These are phyloP conservation scores for Pichia cephalocereana DNA, from an alignment of 805 yeast genomes.

Conservation along the genomic window DNA sequence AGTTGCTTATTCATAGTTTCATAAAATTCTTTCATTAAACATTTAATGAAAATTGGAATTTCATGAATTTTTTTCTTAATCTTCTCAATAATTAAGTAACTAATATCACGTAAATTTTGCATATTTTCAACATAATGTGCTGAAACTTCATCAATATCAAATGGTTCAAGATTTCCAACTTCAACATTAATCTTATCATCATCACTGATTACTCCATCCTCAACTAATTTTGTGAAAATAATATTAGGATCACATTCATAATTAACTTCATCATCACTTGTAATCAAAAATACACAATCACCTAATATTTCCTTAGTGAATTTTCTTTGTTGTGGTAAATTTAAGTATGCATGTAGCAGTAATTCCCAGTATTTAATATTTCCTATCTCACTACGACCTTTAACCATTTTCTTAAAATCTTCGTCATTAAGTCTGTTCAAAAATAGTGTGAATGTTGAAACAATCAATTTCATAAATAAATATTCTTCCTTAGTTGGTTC, in stretches of 20 bases:
- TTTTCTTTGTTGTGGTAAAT: constrained; percentile 39
- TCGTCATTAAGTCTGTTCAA: constrained; percentile 21
- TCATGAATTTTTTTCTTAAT: constrained; percentile 32
- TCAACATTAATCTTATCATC: constrained; percentile 24
- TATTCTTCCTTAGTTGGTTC: constrained; percentile 59
- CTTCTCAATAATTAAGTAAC: constrained; percentile 50
- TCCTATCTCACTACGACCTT: constrained; percentile 15
- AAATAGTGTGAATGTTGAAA: constrained; percentile 35
- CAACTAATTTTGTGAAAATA: constrained; percentile 35
- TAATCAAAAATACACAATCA: constrained; percentile 28
- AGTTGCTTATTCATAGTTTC: constrained; percentile 28
- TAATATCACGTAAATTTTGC: constrained; percentile 61
- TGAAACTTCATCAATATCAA: constrained; percentile 70
- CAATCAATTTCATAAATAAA: constrained; percentile 51
- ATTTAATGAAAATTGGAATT: constrained; percentile 50
- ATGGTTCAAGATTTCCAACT: constrained; percentile 47
- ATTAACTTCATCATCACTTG: constrained; percentile 43
- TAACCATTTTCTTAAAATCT: constrained; percentile 20
- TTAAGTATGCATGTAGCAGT: constrained; percentile 34
- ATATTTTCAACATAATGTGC: constrained; percentile 62
- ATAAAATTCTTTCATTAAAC: constrained; percentile 39
- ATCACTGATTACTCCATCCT: constrained; percentile 13
- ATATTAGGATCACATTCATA: constrained; percentile 75
- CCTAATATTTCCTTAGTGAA: constrained; percentile 34
- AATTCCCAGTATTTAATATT: constrained; percentile 33